These are phyloP conservation scores for Moniliophthora roreri DNA, from an alignment of 1,284 basidiomycete genomes.

Conservation along the genomic window DNA sequence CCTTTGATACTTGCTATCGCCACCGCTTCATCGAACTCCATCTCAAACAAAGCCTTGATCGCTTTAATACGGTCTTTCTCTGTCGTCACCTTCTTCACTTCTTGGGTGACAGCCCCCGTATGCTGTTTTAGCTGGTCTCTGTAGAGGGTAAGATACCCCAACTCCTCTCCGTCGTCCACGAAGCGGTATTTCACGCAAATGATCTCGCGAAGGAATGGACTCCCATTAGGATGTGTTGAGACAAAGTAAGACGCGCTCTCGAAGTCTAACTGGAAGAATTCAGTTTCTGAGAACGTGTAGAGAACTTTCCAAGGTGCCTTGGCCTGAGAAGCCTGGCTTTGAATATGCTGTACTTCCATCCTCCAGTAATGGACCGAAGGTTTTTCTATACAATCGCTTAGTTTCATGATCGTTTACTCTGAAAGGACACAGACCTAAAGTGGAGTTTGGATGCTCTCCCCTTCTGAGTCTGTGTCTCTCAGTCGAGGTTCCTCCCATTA, in stretches of 20 bases:
- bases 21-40: too few species aligned
- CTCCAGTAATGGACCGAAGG: constrained; percentile 21
- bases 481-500: constrained; percentile 28
- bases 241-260: constrained; percentile 29
- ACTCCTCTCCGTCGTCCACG: constrained; percentile 22
- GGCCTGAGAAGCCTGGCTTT: constrained; percentile 12
- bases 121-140: too few species aligned
- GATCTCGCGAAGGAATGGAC: constrained; percentile 29
- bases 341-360: constrained; percentile 27
- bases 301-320: constrained; percentile 25
- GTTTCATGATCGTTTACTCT: constrained; percentile 13
- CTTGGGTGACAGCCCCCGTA: too few species aligned
- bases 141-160: background rate
- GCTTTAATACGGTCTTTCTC: too few species aligned
- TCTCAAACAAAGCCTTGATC: too few species aligned
- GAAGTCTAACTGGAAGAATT: constrained; percentile 30
- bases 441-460: too few species aligned
- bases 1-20: too few species aligned
- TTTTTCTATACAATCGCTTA: too few species aligned
- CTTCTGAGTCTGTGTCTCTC: constrained; percentile 10
- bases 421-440: constrained; percentile 2
- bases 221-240: constrained; percentile 17
- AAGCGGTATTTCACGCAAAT: constrained; percentile 26
- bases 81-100: too few species aligned
- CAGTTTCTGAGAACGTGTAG: constrained; percentile 35